A percentile compares a stretch with the other conserved stretches of the same genome.
Conservation (phyloP, 1,139 yeast species). For the Geotrichum bryndzae region DNA sequence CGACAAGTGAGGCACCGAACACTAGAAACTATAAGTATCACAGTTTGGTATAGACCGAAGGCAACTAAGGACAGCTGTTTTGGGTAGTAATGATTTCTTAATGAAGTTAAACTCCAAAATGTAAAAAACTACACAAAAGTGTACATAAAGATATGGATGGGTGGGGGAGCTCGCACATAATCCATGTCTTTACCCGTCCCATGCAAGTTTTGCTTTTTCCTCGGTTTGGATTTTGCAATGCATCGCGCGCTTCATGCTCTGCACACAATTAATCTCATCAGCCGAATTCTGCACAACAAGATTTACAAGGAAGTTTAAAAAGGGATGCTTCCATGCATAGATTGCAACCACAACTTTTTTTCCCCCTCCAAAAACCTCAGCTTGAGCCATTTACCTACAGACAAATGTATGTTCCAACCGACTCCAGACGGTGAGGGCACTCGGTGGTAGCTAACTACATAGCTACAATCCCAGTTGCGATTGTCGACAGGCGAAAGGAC, state of each 20-base stretch:
- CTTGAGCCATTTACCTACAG: not conserved
- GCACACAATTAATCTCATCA: not conserved
- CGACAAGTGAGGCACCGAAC: not conserved
- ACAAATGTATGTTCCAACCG: not conserved
- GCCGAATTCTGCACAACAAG: not conserved
- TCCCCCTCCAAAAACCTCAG: not conserved
- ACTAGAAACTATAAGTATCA: not conserved
- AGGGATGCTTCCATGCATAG: not conserved
- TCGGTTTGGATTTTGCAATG: not conserved
- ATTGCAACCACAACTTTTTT: not conserved
- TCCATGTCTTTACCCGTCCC: not conserved
- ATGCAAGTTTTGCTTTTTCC: not conserved
- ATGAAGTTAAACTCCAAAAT: not conserved
- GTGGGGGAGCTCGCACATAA: not conserved
- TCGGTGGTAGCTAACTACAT: not conserved
- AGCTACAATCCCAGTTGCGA: not conserved
- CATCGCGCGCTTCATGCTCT: not conserved
- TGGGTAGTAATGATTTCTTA: not conserved
- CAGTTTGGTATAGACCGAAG: not conserved
- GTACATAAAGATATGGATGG: not conserved
- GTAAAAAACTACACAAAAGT: not conserved
- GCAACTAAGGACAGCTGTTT: not conserved
- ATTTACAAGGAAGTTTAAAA: not conserved
- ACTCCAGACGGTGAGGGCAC: not conserved
- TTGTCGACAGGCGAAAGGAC: not conserved